Conservation (phyloP, 495 filamentous ascomycete genomes). For the Penicillium herquei region DNA sequence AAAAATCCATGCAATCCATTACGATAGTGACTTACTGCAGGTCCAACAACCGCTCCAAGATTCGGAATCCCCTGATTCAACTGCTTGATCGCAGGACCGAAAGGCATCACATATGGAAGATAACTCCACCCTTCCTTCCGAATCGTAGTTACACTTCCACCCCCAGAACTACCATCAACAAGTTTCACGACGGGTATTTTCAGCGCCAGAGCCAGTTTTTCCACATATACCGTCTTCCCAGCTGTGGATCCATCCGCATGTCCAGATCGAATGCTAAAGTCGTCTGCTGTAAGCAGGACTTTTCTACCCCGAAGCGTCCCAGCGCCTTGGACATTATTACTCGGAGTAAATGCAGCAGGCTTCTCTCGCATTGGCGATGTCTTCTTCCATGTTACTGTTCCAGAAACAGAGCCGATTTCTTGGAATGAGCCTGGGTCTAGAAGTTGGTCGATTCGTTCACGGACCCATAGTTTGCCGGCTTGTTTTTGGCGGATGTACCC, state of each 20-base stretch:
- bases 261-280: slow-evolving; percentile 61
- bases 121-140: slow-evolving; percentile 54
- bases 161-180: slow-evolving; percentile 61
- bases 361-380: slow-evolving; percentile 47
- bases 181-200: slow-evolving; percentile 60
- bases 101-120: slow-evolving; percentile 52
- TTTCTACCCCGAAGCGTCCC: slow-evolving; percentile 51
- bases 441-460: slow-evolving; percentile 55
- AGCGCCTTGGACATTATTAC: slow-evolving; percentile 54
- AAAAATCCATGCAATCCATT: too few species aligned
- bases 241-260: slow-evolving; percentile 59
- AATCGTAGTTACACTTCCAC: slow-evolving; percentile 61
- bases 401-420: slow-evolving; percentile 59
- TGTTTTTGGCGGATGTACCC: slow-evolving; percentile 60
- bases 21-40: slow-evolving; percentile 38
- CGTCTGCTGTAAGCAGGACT: slow-evolving; percentile 59
- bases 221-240: slow-evolving; percentile 59
- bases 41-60: slow-evolving; percentile 59
- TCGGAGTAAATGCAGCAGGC: slow-evolving; percentile 48
- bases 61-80: slow-evolving; percentile 64
- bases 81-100: slow-evolving; percentile 50
- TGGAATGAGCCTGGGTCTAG: slow-evolving; percentile 53
- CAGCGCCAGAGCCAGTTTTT: slow-evolving; percentile 50
- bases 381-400: slow-evolving; percentile 57
- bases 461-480: slow-evolving; percentile 65